Evolutionary conservation across 805 yeast genomes (phyloP).

Genomic region (Zygoascus ofunaensis): DNA sequence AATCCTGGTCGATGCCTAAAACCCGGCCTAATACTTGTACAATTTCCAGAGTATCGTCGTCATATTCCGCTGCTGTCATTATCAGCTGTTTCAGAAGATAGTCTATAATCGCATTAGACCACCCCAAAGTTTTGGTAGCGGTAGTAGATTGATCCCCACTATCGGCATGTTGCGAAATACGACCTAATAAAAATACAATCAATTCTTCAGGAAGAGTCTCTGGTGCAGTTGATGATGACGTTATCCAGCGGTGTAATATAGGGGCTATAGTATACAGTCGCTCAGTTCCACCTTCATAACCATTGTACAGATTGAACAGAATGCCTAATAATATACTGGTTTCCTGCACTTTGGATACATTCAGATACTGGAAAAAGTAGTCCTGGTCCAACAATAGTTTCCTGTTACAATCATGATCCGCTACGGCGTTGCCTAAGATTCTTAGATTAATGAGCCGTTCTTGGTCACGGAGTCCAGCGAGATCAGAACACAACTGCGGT

Average conservation of each 20-base stretch:
- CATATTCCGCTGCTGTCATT: background rate
- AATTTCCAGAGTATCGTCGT: background rate
- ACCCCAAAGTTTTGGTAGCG: background rate
- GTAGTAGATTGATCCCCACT: background rate
- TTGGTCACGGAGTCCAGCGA: background rate
- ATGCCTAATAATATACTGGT: conserved; percentile 4
- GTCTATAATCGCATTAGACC: background rate
- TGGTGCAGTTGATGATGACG: no score
- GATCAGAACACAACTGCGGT: background rate
- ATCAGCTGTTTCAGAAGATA: background rate
- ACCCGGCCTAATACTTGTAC: background rate
- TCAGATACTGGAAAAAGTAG: background rate
- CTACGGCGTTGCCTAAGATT: conserved; percentile 14
- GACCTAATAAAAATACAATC: background rate
- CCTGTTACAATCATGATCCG: conserved; percentile 9
- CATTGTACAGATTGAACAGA: conserved; percentile 13
- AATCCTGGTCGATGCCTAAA: background rate
- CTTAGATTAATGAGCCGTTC: background rate
- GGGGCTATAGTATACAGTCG: background rate
- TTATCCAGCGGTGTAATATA: background rate
- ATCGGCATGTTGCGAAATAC: background rate
- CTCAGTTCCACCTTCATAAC: conserved; percentile 4
- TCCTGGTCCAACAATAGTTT: background rate
- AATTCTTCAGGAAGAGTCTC: background rate
- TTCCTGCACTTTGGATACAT: background rate